These are phyloP conservation scores for Colletotrichum falcatum DNA, from an alignment of 2,329 filamentous ascomycete genomes.

Conservation along the genomic window DNA sequence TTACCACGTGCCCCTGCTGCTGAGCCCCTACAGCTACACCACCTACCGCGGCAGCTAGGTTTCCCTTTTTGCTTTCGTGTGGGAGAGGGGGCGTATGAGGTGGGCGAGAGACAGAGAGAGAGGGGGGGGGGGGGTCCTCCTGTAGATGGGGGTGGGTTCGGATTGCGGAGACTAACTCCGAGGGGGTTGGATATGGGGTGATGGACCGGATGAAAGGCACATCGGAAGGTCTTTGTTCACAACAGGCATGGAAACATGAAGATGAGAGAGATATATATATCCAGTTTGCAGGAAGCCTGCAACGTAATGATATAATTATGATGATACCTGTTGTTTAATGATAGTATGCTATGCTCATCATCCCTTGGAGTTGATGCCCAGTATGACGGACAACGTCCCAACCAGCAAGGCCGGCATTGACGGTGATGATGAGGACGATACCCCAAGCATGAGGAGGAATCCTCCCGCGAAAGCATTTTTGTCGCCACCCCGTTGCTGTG, in stretches of 20 bases:
- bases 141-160: not conserved
- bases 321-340: constrained; percentile 32
- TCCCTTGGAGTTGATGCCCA: not conserved
- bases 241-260: not conserved
- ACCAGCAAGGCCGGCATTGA: constrained; percentile 14
- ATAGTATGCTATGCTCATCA: constrained; percentile 28
- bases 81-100: not conserved
- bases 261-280: not conserved
- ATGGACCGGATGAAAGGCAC: not conserved
- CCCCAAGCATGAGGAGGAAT: not conserved
- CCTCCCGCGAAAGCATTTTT: not conserved
- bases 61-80: not conserved
- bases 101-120: not conserved
- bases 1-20: constrained; percentile 82
- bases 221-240: not conserved
- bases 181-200: too few species aligned
- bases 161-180: not conserved
- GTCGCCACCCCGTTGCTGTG: constrained; percentile 1
- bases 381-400: not conserved
- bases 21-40: constrained; percentile 84
- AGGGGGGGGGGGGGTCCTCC: not conserved
- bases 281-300: constrained; percentile 18
- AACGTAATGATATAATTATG: constrained; percentile 25
- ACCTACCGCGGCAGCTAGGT: constrained; percentile 81
- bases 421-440: not conserved